Conservation (phyloP, 208 protist species). For the Trypanosoma mega region DNA sequence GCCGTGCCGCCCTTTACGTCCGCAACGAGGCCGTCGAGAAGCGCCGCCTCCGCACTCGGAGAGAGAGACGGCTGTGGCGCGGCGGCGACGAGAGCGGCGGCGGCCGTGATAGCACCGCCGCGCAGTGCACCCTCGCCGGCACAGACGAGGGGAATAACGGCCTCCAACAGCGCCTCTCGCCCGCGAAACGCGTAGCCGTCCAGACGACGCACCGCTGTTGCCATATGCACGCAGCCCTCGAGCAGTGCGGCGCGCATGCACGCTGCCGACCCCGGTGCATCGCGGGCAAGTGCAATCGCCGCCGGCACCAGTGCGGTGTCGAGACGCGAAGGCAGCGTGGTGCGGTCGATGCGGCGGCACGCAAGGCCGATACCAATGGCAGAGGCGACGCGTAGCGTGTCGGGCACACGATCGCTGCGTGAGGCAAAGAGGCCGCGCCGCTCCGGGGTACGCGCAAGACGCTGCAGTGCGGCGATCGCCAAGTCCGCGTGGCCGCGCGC, state of each 20-base stretch:
- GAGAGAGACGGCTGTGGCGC: too few species aligned
- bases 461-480: constrained; percentile 6
- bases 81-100: too few species aligned
- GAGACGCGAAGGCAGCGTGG: constrained; percentile 14
- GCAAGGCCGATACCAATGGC: constrained; percentile 19
- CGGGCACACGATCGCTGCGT: too few species aligned
- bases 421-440: constrained; percentile 18
- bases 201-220: constrained; percentile 3
- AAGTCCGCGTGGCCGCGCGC: constrained; percentile 21
- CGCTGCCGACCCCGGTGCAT: not conserved
- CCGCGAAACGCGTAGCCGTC: too few species aligned
- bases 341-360: constrained; percentile 2
- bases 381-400: not conserved
- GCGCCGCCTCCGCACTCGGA: too few species aligned
- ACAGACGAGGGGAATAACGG: too few species aligned
- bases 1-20: too few species aligned
- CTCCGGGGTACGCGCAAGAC: constrained; percentile 23
- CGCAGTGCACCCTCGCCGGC: too few species aligned
- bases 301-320: constrained; percentile 14
- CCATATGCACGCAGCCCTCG: constrained; percentile 11
- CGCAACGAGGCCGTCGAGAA: too few species aligned
- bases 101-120: too few species aligned
- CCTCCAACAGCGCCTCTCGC: too few species aligned
- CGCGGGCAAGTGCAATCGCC: constrained; percentile 7
- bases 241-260: not conserved